Evolutionary conservation across 208 protist species (phyloP), one percentile per base, ranked within the genome.

Genomic region (Leishmania martiniquensis): DNA sequence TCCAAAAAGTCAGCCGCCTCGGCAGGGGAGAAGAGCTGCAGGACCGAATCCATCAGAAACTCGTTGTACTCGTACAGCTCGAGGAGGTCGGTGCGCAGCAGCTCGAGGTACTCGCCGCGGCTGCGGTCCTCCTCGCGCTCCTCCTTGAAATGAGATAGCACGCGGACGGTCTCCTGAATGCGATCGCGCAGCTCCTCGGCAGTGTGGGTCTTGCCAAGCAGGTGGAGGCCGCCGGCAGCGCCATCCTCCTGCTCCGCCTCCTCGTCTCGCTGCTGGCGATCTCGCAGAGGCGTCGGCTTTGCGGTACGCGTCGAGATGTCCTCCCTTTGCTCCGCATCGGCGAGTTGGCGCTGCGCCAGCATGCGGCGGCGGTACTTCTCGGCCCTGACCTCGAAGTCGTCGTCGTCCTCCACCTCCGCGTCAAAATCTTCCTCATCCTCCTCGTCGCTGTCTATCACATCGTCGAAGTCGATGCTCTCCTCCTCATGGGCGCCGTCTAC

Each of bases 1-100:
- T 99, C 98, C 45, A 99, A 78, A 72, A 99, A 99, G 77, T 99
- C 93, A 44, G 99, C 78, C 49, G 95, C 90, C 83, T 99, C 98
- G 66, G 83, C 77, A 0, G 96, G 88, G 0, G 92, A 85, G 82
- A 99, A 99, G 3, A 99, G 80, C 4, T 96, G 81, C n/a, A 99
- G 76, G 55, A 99, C 92, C 29, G 95, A 83, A 34, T 96, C 91
- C 66, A 99, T 95, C 7, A 99, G 82, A 63, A 95, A 99, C 13
- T 95, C 88, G 55, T 89, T 95, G 87, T 99, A 99, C 75, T 99
- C 98, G 87, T 99, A 99, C 68, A 99, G 95, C 49, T 85, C 85
- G 37, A 89, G 87, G 13, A 99, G 75, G 88, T 99, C 99, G 4
- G 74, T 62, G 32, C 82, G 87, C 2, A 99, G 92, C 42, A 95